These are phyloP conservation scores for Leishmania gerbilli DNA, from an alignment of 208 protist species.

Conservation along the genomic window DNA sequence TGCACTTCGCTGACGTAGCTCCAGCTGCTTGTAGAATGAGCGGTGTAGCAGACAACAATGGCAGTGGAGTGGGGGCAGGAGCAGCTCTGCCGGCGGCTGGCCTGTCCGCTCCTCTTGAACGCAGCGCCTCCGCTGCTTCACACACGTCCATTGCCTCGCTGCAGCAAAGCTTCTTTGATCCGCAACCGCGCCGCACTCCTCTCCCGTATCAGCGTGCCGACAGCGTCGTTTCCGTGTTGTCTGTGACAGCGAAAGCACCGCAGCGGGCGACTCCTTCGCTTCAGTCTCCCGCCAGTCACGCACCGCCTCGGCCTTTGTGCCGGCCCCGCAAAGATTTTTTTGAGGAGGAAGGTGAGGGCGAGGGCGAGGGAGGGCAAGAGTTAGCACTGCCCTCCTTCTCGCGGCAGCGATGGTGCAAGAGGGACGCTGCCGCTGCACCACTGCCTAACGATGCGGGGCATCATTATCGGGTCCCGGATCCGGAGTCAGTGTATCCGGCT, in stretches of 20 bases:
- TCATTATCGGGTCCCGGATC: not conserved
- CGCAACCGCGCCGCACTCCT: slow-evolving; percentile 2
- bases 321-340: slow-evolving; percentile 17
- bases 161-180: slow-evolving; percentile 32
- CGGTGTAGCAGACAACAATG: not conserved
- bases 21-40: not conserved
- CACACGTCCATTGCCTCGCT: slow-evolving; percentile 21
- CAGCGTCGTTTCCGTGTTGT: slow-evolving; percentile 3
- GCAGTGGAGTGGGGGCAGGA: not conserved
- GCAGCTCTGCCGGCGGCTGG: not conserved
- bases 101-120: not conserved
- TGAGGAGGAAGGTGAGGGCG: slow-evolving; percentile 9
- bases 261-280: not conserved
- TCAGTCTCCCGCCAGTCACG: not conserved
- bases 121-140: slow-evolving; percentile 9
- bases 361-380: not conserved
- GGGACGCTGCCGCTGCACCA: not conserved
- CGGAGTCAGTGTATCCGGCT: not conserved
- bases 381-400: not conserved
- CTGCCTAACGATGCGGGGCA: not conserved
- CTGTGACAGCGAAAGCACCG: not conserved
- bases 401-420: not conserved
- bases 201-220: not conserved
- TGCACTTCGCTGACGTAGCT: not conserved
- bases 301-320: not conserved